These are phyloP conservation scores for Lasiodiplodia sp. DNA, from an alignment of 2,329 filamentous ascomycete genomes.

Conservation along the genomic window DNA sequence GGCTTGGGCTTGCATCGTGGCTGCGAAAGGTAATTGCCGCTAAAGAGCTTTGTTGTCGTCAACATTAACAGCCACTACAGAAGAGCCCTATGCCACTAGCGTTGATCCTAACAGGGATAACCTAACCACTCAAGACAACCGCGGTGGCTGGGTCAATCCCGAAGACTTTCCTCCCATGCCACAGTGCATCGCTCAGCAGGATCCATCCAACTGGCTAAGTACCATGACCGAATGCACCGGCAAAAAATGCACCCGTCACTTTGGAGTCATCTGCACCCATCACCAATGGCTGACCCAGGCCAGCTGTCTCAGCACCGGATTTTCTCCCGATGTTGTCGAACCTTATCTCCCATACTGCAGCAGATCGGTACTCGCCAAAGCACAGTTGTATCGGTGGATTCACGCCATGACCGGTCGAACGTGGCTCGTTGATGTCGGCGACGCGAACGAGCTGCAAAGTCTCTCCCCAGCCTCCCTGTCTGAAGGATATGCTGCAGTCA, in stretches of 20 bases:
- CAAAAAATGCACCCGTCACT: slow-evolving; percentile 41
- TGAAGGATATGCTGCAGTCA: slow-evolving; percentile 38
- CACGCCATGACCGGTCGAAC: slow-evolving; percentile 39
- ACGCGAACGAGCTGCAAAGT: slow-evolving; percentile 38
- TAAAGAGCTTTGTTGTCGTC: not conserved
- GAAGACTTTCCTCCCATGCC: slow-evolving; percentile 45
- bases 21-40: slow-evolving; percentile 31
- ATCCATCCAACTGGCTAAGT: slow-evolving; percentile 41
- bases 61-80: slow-evolving; percentile 28
- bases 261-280: slow-evolving; percentile 43
- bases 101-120: not conserved
- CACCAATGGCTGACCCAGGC: slow-evolving; percentile 44
- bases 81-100: not conserved
- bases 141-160: slow-evolving; percentile 44
- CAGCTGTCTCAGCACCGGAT: slow-evolving; percentile 41
- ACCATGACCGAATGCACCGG: slow-evolving; percentile 43
- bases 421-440: slow-evolving; percentile 44
- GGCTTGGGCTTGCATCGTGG: slow-evolving; percentile 16
- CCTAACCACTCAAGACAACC: slow-evolving; percentile 34
- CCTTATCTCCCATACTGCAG: slow-evolving; percentile 40
- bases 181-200: slow-evolving; percentile 46
- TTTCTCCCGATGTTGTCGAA: slow-evolving; percentile 39
- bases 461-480: slow-evolving; percentile 40
- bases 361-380: slow-evolving; percentile 44
- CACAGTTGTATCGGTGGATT: slow-evolving; percentile 44